Evolutionary conservation across 2,329 filamentous ascomycete genomes (phyloP), one percentile per base, ranked within the genome.

Genomic region (Basipetospora sp.): DNA sequence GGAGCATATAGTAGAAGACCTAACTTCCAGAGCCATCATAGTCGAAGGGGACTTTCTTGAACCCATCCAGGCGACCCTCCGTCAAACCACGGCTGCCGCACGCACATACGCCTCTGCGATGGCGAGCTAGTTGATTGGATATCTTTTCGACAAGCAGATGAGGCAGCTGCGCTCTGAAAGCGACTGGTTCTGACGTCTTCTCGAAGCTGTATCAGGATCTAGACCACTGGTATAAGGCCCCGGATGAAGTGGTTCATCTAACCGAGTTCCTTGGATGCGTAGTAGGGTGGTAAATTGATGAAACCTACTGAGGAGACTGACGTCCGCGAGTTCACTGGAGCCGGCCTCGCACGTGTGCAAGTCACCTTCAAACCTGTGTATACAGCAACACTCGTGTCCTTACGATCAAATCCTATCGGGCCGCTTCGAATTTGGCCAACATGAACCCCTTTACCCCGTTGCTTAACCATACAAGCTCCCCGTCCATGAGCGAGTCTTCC

Each of bases 381-480:
- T n/a, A n/a, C n/a, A n/a, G n/a, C n/a, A n/a, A n/a, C n/a, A n/a
- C n/a, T n/a, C n/a, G n/a, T n/a, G n/a, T n/a, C n/a, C n/a, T n/a
- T n/a, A n/a, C n/a, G n/a, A n/a, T n/a, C n/a, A n/a, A n/a, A n/a
- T n/a, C n/a, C n/a, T n/a, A n/a, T n/a, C n/a, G n/a, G n/a, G n/a
- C 19, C 2, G 16, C 35, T 18, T 30, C 16, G 16, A 39, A 20
- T 25, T 26, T 39, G 9, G 25, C 38, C 16, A 26, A 16, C 9
- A 77, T 63, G 46, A 93, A 94, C 0, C 88, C 88, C 45, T 80
- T 71, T 2, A 88, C 80, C 0, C 82, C 86, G 55, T 88, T 94
- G 55, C 86, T 94, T 38, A 94, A 60, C 81, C 85, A 93, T 43
- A 87, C 80, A 38, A 77, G 67, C 54, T 94, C 87, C 1, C 78